phyloP scores from a whole-genome alignment of 129 eudicot genomes.

The Ambrosia artemisiifolia region DNA sequence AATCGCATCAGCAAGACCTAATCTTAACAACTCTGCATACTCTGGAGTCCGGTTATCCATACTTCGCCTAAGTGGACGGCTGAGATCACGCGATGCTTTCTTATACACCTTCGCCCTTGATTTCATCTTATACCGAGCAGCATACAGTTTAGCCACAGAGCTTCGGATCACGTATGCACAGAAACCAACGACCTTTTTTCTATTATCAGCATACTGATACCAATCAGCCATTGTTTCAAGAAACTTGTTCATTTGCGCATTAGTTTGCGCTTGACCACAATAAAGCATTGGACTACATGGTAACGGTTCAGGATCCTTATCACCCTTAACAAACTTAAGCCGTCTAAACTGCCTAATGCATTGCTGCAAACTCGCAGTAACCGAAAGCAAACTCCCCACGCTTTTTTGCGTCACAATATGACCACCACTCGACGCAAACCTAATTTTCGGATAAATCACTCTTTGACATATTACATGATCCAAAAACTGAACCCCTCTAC shows the following conservation, averaged over 20 bases:
- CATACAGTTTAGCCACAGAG: constrained; percentile 86
- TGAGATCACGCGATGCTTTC: constrained; percentile 74
- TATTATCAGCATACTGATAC: constrained; percentile 89
- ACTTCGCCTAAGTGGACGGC: constrained; percentile 74
- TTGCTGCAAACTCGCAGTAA: constrained; percentile 84
- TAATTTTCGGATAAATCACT: constrained; percentile 81
- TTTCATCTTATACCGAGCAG: constrained; percentile 88
- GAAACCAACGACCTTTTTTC: constrained; percentile 81
- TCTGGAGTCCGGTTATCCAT: constrained; percentile 64
- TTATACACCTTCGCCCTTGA: constrained; percentile 94
- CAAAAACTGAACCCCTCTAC: constrained; percentile 77
- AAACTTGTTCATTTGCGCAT: constrained; percentile 91
- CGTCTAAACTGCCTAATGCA: constrained; percentile 77
- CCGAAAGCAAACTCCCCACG: constrained; percentile 81
- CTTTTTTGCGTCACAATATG: constrained; percentile 84
- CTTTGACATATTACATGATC: constrained; percentile 82
- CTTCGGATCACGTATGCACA: constrained; percentile 77
- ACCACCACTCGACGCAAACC: constrained; percentile 85
- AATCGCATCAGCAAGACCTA: constrained; percentile 87
- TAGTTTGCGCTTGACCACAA: constrained; percentile 94
- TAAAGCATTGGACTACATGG: constrained; percentile 93
- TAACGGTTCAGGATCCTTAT: constrained; percentile 92
- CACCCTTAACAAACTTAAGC: constrained; percentile 74
- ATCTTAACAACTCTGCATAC: constrained; percentile 73
- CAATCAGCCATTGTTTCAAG: constrained; percentile 95